phyloP scores from a whole-genome alignment of 805 yeast species.

The Sugiyamaella valdiviana region DNA sequence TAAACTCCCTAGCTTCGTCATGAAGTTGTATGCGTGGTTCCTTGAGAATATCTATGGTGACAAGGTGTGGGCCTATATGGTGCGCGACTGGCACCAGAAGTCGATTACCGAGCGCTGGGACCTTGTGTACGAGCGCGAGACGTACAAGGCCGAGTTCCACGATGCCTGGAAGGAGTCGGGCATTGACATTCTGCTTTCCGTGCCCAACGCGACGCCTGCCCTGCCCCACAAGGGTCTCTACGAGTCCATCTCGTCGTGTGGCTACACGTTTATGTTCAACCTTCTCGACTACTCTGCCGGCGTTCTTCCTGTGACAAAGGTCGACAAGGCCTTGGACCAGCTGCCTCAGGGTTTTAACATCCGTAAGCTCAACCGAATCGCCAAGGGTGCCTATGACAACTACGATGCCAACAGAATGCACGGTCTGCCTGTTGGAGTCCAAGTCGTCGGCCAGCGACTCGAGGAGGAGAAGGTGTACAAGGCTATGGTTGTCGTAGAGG shows the following conservation, averaged over 20 bases:
- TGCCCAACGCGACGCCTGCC: conserved; percentile 41
- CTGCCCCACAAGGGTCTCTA: conserved; percentile 34
- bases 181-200: conserved; percentile 35
- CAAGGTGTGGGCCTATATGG: conserved; percentile 34
- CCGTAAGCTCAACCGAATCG: conserved; percentile 35
- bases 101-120: conserved; percentile 34
- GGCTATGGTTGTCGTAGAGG: conserved; percentile 40
- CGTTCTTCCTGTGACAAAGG: conserved; percentile 52
- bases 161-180: conserved; percentile 33
- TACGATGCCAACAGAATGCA: conserved; percentile 49
- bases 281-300: conserved; percentile 52
- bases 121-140: conserved; percentile 32
- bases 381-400: conserved; percentile 38
- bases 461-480: conserved; percentile 57
- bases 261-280: conserved; percentile 53
- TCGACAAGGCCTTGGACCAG: conserved; percentile 34
- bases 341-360: conserved; percentile 20
- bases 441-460: conserved; percentile 52
- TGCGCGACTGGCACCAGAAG: conserved; percentile 33
- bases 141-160: conserved; percentile 30
- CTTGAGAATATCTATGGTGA: conserved; percentile 31
- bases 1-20: conserved; percentile 32
- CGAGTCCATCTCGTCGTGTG: conserved; percentile 35
- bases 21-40: conserved; percentile 33
- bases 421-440: conserved; percentile 61